Conservation (phyloP, 169 alveolate genomes). For the Cytauxzoon felis region DNA sequence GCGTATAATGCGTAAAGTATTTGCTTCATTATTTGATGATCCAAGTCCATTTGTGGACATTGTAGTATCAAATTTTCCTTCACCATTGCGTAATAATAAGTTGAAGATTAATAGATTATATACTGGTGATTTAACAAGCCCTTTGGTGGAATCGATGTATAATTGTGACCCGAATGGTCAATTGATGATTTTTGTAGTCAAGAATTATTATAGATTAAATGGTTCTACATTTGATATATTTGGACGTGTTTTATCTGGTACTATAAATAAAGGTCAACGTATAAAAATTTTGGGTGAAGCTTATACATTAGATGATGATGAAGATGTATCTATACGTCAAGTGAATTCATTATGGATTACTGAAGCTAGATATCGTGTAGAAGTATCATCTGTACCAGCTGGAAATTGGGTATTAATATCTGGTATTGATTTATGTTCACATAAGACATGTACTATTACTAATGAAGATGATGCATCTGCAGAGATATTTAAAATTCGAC, state of each 20-base stretch:
- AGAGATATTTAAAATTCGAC: slow-evolving; percentile 41
- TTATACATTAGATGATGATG: slow-evolving; percentile 93
- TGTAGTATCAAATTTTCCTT: slow-evolving; percentile 74
- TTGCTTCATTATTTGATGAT: slow-evolving; percentile 62
- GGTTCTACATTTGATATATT: slow-evolving; percentile 88
- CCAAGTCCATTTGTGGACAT: slow-evolving; percentile 86
- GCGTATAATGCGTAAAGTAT: slow-evolving; percentile 62
- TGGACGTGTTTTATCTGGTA: slow-evolving; percentile 97
- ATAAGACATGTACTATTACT: slow-evolving; percentile 87
- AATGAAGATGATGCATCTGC: slow-evolving; percentile 36
- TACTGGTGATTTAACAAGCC: slow-evolving; percentile 74
- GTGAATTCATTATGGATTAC: slow-evolving; percentile 86
- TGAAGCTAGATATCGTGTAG: slow-evolving; percentile 90
- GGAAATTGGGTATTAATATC: slow-evolving; percentile 94
- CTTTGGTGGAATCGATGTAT: slow-evolving; percentile 48
- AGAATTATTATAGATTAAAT: slow-evolving; percentile 91
- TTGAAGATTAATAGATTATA: slow-evolving; percentile 71
- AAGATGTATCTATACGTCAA: slow-evolving; percentile 88
- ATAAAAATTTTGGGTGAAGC: slow-evolving; percentile 93
- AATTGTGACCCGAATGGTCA: slow-evolving; percentile 81
- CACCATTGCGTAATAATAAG: slow-evolving; percentile 48
- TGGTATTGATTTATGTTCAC: slow-evolving; percentile 89
- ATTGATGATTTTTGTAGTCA: slow-evolving; percentile 82
- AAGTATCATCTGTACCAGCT: slow-evolving; percentile 80
- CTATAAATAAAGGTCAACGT: slow-evolving; percentile 88